A percentile compares a stretch with the other conserved stretches of the same genome.
Conservation (phyloP, 805 yeast genomes). For the Yarrowia sp. region DNA sequence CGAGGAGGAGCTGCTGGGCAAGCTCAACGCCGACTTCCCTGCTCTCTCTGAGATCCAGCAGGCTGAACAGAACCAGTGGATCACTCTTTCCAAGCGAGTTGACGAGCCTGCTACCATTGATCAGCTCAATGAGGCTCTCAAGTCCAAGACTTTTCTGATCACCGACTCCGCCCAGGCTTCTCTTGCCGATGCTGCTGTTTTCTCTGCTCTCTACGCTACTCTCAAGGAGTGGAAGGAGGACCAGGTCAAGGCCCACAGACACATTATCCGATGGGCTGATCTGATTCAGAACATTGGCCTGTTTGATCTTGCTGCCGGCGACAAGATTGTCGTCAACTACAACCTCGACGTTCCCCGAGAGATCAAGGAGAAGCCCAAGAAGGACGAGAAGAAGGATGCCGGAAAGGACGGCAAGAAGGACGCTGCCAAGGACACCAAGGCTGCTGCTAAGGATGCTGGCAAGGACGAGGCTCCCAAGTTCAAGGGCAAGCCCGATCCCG, state of each 20-base stretch:
- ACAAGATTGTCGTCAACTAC: conserved; percentile 62
- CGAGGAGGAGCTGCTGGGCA: conserved; percentile 39
- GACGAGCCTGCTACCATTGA: conserved; percentile 56
- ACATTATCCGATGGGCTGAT: conserved; percentile 91
- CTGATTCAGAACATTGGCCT: conserved; percentile 70
- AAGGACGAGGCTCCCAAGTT: conserved; percentile 46
- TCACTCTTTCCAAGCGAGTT: conserved; percentile 69
- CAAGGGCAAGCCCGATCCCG: conserved; percentile 61
- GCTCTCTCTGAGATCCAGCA: conserved; percentile 55
- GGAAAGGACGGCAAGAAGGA: conserved; percentile 42
- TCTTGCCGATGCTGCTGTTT: conserved; percentile 72
- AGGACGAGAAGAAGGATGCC: conserved; percentile 49
- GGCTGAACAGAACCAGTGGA: conserved; percentile 82
- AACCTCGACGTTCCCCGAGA: conserved; percentile 77
- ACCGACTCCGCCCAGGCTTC: conserved; percentile 65
- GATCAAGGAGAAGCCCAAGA: conserved; percentile 58
- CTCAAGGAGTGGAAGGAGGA: conserved; percentile 64
- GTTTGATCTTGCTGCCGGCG: conserved; percentile 59
- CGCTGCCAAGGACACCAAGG: conserved; percentile 35
- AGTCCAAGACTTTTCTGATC: conserved; percentile 71
- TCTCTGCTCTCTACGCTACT: conserved; percentile 68
- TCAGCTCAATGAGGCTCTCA: conserved; percentile 71
- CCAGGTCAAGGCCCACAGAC: conserved; percentile 72
- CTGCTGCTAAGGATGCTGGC: conserved; percentile 46
- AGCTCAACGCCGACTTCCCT: conserved; percentile 38